Percentiles rank a stretch among this genome's conserved stretches.
phyloP scores from a whole-genome alignment of 257 asterid genomes.

The Osmanthus fragrans region DNA sequence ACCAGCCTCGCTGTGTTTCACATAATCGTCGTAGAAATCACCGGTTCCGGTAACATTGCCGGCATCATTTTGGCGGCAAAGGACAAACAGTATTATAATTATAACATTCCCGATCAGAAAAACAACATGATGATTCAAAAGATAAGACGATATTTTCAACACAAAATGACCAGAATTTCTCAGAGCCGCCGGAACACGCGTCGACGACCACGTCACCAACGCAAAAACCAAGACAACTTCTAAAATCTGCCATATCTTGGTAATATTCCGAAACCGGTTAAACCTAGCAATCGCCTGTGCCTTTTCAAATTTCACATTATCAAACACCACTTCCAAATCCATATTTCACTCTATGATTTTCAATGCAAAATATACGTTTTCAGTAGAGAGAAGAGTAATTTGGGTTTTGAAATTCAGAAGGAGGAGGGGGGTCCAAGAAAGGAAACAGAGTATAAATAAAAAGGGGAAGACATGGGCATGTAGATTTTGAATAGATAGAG shows the following conservation, averaged over 20 bases:
- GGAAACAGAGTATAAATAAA: constrained; percentile 25
- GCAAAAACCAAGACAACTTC: constrained; percentile 47
- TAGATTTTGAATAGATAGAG: constrained; percentile 14
- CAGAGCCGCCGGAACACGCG: constrained; percentile 45
- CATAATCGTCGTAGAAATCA: constrained; percentile 49
- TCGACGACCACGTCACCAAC: constrained; percentile 67
- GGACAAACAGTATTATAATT: constrained; percentile 44
- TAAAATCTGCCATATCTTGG: constrained; percentile 40
- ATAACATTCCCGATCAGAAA: constrained; percentile 79
- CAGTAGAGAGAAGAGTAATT: background rate
- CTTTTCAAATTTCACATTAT: constrained; percentile 37
- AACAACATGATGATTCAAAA: constrained; percentile 75
- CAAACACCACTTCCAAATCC: constrained; percentile 31
- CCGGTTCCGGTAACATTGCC: constrained; percentile 20
- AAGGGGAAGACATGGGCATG: constrained; percentile 26
- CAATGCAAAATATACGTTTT: background rate
- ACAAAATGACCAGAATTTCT: constrained; percentile 21
- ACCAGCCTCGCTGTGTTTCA: constrained; percentile 43
- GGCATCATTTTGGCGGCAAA: constrained; percentile 46
- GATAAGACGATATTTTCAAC: constrained; percentile 26
- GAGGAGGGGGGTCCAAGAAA: constrained; percentile 32
- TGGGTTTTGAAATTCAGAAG: background rate
- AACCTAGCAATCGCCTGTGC: constrained; percentile 46
- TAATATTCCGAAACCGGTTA: constrained; percentile 45
- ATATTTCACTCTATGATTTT: constrained; percentile 10